Conservation (phyloP, 768 basidiomycete species). For the Rhizopogon vinicolor region DNA sequence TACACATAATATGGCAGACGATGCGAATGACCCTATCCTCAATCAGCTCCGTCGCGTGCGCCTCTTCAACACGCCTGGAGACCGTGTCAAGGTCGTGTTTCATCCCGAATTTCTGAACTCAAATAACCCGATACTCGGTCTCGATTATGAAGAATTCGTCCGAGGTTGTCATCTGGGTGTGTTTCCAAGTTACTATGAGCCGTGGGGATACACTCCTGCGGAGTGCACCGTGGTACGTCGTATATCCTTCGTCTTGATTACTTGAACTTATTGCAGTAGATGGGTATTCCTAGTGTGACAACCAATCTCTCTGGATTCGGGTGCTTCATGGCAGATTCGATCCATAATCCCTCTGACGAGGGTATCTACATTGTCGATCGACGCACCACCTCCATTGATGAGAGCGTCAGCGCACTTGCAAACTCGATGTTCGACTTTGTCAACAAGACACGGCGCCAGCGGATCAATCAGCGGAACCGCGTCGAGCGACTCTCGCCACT, state of each 20-base stretch:
- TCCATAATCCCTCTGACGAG: constrained; percentile 91
- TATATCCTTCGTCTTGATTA: neutral
- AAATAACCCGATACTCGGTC: constrained; percentile 94
- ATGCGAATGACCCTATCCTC: constrained; percentile 86
- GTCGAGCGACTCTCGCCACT: constrained; percentile 92
- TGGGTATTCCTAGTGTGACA: constrained; percentile 97
- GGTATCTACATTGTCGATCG: constrained; percentile 97
- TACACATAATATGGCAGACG: constrained; percentile 99
- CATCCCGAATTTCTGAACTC: constrained; percentile 98
- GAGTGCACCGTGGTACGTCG: constrained; percentile 92
- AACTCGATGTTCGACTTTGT: constrained; percentile 72
- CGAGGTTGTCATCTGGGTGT: constrained; percentile 97
- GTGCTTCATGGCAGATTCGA: constrained; percentile 97
- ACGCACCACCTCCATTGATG: constrained; percentile 83
- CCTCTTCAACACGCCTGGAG: constrained; percentile 82
- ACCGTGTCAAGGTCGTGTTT: constrained; percentile 97
- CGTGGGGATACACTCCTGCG: constrained; percentile 95
- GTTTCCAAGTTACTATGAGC: constrained; percentile 97
- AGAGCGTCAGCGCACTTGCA: constrained; percentile 82
- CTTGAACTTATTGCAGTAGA: constrained; percentile 38
- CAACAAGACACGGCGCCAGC: constrained; percentile 85
- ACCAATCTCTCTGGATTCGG: constrained; percentile 98
- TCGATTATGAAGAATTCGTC: constrained; percentile 99
- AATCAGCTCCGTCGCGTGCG: constrained; percentile 93
- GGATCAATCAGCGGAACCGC: constrained; percentile 98